Evolutionary conservation across 805 yeast genomes (phyloP), one percentile per base, ranked within the genome.

Genomic region (Blastobotrys muscicola): DNA sequence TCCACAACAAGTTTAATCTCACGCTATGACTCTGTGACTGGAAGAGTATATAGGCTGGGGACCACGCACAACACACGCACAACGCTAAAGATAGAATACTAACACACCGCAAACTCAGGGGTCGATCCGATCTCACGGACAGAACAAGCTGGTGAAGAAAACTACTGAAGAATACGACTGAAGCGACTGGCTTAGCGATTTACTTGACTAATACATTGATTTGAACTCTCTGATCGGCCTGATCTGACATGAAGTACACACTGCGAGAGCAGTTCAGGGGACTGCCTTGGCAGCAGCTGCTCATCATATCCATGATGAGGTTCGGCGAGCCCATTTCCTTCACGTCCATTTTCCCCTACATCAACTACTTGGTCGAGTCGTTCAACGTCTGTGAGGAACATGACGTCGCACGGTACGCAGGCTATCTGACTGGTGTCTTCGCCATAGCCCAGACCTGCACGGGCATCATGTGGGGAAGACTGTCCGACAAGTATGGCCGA

Each of bases 311-410:
- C 26, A 48, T 70, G 26, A 72, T 76, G 40, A 62, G 83, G 45
- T 72, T 77, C 47, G 68, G 77, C 9, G 83, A 78, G 54, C 83
- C 84, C 1, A 68, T 78, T 14, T 75, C 82, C 2, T 78, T 77
- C 62, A 75, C 82, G 3, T 75, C 82, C 3, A 57, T 77, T 30
- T 77, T 78, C 54, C 84, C 84, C 2, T 78, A 78, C 52, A 70
- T 77, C 33, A 78, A 73, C 56, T 78, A 74, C 60, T 74, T 78
- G 81, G 76, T 78, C 13, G 58, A 74, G 46, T 80, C 75, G 47
- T 77, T 77, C 54, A 74, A 74, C 39, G 74, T 77, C 31, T 34
- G 38, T n/a, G 31, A 32, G 12, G 65, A 71, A 26, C 62, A 65
- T 15, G 75, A 74, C 38, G 74, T 79, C 32, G 67, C 81, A 2